Evolutionary conservation across 2,329 filamentous ascomycete species (phyloP), one percentile per base, ranked within the genome.

Genomic region (Ophiostoma tasmaniense): DNA sequence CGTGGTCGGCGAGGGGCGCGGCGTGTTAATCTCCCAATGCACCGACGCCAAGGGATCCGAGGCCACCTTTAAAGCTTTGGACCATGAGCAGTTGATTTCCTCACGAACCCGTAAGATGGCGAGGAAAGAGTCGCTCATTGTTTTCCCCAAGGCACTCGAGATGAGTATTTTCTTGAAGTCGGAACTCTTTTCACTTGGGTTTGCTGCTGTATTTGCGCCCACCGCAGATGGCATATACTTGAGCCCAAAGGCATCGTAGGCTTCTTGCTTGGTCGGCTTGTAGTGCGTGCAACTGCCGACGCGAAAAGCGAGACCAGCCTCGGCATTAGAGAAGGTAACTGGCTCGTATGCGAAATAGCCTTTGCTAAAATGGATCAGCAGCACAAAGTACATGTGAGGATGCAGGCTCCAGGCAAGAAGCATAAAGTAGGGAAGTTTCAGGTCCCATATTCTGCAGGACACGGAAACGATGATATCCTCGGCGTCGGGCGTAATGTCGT

Each of bases 381-480:
- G 81, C 4, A 94, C 84, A 52, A 96, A 77, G 74, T 94, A 93
- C 42, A 93, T 89, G 0, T 81, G 78, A 0, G 82, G 78, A 17
- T 84, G 78, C 13, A 97, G 76, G 70, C 89, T 84, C 93, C 93
- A 97, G 1, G 92, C 90, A 74, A 89, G 83, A 77, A 92, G 85
- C 0, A 87, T 88, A 74, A 93, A 90, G 50, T 89, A 83, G 0
- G 91, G 89, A 14, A 97, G 85, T 0, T 85, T 87, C 1, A 97
- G 84, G 73, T 90, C 90, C 3, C 83, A 80, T 37, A 91, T 85
- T 3, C 87, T 87, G 37, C 90, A 84, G 0, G 92, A 92, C 1
- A 95, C 77, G 4, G 87, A 87, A 22, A 95, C 77, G 2, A 84
- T 80, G 70, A 79, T 82, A 13, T 79, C 78, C 1, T 80, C 75